Evolutionary conservation across 768 basidiomycete species (phyloP), one percentile per base, ranked within the genome.

Genomic region (Calocybe gangraenosa): DNA sequence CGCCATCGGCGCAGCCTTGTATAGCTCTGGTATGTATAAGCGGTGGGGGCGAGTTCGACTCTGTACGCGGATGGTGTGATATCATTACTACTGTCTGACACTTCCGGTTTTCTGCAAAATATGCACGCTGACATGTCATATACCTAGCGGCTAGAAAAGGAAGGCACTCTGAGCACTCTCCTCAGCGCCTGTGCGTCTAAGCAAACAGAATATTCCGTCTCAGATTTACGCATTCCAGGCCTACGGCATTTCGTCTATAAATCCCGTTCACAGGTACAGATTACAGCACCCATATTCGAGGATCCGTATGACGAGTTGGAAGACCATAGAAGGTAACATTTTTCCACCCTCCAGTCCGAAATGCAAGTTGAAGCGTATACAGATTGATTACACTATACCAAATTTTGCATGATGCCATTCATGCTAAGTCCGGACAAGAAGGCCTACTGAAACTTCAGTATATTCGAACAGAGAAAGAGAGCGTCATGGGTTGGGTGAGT

Each of bases 181-280:
- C 57, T 66, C 14, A 66, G 71, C 22, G 70, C 75, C 7, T 74
- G 78, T 46, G 54, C 61, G 22, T 61, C 73, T 35, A 68, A 77
- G 40, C 58, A 72, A 32, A 83, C 82, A 5, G 74, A 79, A 38
- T 90, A 89, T 55, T 72, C 78, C 6, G 78, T 84, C 44, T 81
- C 81, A 2, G 84, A 87, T 44, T 66, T 97, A 9, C 80, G 81
- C n/a, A 84, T 95, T 51, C 92, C 92, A 2, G 93, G 93, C 2
- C 66, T 98, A 21, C 79, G 90, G 22, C 96, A 99, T 63, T 99
- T 97, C 59, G 67, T 97, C 38, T 98, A 97, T 72, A 97, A 97
- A 67, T 91, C 89, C 8, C 76, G 91, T 10, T 70, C 78, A 6
- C 81, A 90, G 55, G 93, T 99, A 15, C 96, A 99, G 60, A 75